Percentiles rank a stretch among this genome's conserved stretches.
Evolutionary conservation across 495 filamentous ascomycete genomes (phyloP).

Genomic region (Penicillium verhagenii): DNA sequence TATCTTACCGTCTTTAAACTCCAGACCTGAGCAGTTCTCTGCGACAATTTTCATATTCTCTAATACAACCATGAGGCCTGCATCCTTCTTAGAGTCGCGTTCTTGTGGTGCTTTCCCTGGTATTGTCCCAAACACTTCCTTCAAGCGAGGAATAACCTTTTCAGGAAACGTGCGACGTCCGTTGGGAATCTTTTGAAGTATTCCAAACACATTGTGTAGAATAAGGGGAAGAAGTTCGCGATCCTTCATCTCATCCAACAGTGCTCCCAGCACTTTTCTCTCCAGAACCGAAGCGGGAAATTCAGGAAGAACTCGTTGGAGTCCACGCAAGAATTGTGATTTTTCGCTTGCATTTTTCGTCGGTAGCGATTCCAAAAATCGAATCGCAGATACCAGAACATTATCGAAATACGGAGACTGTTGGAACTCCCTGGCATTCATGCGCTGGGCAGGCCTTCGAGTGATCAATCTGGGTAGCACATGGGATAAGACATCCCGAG

Average conservation of each 20-base stretch:
- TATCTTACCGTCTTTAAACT: conserved; percentile 85
- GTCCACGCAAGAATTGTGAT: conserved; percentile 82
- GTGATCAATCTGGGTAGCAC: conserved; percentile 84
- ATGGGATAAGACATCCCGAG: conserved; percentile 68
- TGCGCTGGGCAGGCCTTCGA: conserved; percentile 76
- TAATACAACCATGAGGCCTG: conserved; percentile 83
- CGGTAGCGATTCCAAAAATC: conserved; percentile 86
- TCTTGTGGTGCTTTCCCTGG: conserved; percentile 55
- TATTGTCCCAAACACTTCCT: conserved; percentile 71
- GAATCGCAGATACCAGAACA: conserved; percentile 90
- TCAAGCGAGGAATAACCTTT: conserved; percentile 76
- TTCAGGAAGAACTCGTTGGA: conserved; percentile 79
- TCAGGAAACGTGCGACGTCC: conserved; percentile 77
- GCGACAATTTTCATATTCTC: conserved; percentile 76
- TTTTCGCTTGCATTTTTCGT: conserved; percentile 92
- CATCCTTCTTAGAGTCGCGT: conserved; percentile 79
- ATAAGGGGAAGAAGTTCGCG: conserved; percentile 79
- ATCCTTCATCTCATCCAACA: conserved; percentile 92
- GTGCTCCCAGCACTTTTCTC: conserved; percentile 83
- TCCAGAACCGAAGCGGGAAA: conserved; percentile 93
- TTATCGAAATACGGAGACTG: conserved; percentile 95
- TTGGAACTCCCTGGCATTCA: conserved; percentile 90
- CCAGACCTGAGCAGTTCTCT: conserved; percentile 78
- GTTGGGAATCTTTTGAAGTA: conserved; percentile 71
- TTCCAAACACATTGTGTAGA: conserved; percentile 86